Evolutionary conservation across 2,329 filamentous ascomycete species (phyloP), one percentile per base, ranked within the genome.

Genomic region (Fusarium liriodendri): DNA sequence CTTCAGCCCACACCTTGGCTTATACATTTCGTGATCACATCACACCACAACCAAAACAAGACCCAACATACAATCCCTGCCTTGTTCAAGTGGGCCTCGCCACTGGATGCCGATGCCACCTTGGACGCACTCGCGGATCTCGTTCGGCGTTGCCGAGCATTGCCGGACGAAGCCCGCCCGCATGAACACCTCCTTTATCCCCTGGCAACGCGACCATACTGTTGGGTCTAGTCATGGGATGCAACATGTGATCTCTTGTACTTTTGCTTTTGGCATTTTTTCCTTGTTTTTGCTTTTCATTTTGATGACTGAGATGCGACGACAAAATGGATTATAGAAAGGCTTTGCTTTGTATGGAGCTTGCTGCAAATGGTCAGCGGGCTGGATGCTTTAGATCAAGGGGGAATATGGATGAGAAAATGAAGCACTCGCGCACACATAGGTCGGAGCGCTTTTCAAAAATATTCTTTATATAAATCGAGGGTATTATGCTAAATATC

Each of bases 401-500:
- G 52, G 20, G 62, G 42, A 65, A 67, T 32, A 65, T 32, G 25
- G 25, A 27, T 27, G 40, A 55, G 20, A 73, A 67, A 67, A 71
- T 47, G 66, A 52, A 61, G 38, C 25, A 45, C 27, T 42, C 57
- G 64, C 42, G 64, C 64, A 62, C 27, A 59, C 22, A n/a, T 27
- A 27, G 35, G 50, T 66, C 52, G 40, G 57, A 64, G 40, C 57
- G 47, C 65, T 20, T 54, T 60, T 32, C 47, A 54, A 35, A 60
- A 42, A 74, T 64, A 50, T 57, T 63, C 52, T 20, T 52, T 66
- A 62, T 45, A 20, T 42, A 77, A 73, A 64, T 64, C 67, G 61
- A 70, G 75, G 75, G 74, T 78, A 78, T 78, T 73, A 67, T 74
- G 71, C 67, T 67, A 70, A 69, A 66, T 76, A 73, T 72, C 72